These are phyloP conservation scores for Phytophthora sansomeana DNA, from an alignment of 352 stramenopile genomes.

Conservation along the genomic window DNA sequence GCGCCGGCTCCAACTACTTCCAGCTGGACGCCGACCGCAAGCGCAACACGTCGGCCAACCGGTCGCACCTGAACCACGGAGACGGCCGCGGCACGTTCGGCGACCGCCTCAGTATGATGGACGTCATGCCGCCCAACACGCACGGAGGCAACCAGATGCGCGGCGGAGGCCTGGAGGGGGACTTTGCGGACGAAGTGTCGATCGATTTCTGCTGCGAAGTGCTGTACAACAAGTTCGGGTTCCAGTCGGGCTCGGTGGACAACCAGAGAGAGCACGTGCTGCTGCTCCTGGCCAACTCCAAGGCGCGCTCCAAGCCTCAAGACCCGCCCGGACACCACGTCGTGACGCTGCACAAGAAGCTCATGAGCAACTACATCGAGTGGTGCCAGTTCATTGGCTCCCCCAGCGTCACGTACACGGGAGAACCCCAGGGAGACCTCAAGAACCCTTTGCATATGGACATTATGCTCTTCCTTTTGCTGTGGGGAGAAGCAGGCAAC, in stretches of 20 bases:
- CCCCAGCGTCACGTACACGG: slow-evolving; percentile 45
- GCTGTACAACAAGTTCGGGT: slow-evolving; percentile 78
- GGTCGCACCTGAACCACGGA: slow-evolving; percentile 41
- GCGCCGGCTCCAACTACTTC: slow-evolving; percentile 89
- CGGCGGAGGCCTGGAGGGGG: slow-evolving; percentile 59
- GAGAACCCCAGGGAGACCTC: slow-evolving; percentile 51
- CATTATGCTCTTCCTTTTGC: slow-evolving; percentile 95
- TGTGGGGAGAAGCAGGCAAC: slow-evolving; percentile 97
- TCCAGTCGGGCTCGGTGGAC: slow-evolving; percentile 72
- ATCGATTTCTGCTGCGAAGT: slow-evolving; percentile 81
- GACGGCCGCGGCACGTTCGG: slow-evolving; percentile 67
- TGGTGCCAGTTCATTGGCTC: slow-evolving; percentile 68
- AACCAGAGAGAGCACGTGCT: slow-evolving; percentile 84
- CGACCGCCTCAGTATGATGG: slow-evolving; percentile 72
- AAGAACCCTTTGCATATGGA: slow-evolving; percentile 87
- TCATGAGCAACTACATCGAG: slow-evolving; percentile 70
- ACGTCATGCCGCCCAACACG: slow-evolving; percentile 48
- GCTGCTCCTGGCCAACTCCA: slow-evolving; percentile 73
- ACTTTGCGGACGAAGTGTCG: slow-evolving; percentile 79
- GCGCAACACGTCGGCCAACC: slow-evolving; percentile 65
- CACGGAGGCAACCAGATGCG: slow-evolving; percentile 40
- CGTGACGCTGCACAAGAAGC: slow-evolving; percentile 62
- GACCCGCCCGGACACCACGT: slow-evolving; percentile 61
- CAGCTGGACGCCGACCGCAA: slow-evolving; percentile 80
- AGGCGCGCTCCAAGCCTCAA: slow-evolving; percentile 60